A percentile compares a stretch with the other conserved stretches of the same genome.
Conservation (phyloP, 306 rosid species). For the Medicago truncatula region DNA sequence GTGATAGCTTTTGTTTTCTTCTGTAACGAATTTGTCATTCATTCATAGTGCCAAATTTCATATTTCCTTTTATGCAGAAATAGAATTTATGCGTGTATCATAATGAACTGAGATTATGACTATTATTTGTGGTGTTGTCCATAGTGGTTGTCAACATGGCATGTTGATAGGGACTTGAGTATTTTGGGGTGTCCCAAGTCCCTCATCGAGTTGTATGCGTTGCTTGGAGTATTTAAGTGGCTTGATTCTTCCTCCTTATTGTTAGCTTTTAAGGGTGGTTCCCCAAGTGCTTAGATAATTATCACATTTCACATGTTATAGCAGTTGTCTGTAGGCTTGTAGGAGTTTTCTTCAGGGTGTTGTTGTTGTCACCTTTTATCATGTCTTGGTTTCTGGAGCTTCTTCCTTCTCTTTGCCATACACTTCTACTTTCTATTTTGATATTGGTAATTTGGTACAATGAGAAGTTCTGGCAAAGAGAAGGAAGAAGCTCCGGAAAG, state of each 20-base stretch:
- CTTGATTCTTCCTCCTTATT: not conserved
- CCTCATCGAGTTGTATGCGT: not conserved
- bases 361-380: slow-evolving; percentile 12
- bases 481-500: too few species aligned
- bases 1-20: slow-evolving; percentile 47
- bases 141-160: slow-evolving; percentile 26
- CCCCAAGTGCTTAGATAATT: not conserved
- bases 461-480: too few species aligned
- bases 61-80: slow-evolving; percentile 33
- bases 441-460: slow-evolving; percentile 17
- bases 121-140: slow-evolving; percentile 1
- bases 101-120: slow-evolving; percentile 22
- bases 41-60: slow-evolving; percentile 26
- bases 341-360: slow-evolving; percentile 32
- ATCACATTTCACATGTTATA: slow-evolving; percentile 13
- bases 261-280: not conserved
- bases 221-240: not conserved
- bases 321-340: slow-evolving; percentile 10
- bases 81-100: not conserved
- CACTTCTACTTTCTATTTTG: slow-evolving; percentile 16
- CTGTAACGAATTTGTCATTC: slow-evolving; percentile 6
- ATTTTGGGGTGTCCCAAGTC: not conserved
- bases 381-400: slow-evolving; percentile 23
- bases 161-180: not conserved
- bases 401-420: slow-evolving; percentile 14